Conservation (phyloP, 2,329 filamentous ascomycete genomes). For the Arthrobotrys iridis region DNA sequence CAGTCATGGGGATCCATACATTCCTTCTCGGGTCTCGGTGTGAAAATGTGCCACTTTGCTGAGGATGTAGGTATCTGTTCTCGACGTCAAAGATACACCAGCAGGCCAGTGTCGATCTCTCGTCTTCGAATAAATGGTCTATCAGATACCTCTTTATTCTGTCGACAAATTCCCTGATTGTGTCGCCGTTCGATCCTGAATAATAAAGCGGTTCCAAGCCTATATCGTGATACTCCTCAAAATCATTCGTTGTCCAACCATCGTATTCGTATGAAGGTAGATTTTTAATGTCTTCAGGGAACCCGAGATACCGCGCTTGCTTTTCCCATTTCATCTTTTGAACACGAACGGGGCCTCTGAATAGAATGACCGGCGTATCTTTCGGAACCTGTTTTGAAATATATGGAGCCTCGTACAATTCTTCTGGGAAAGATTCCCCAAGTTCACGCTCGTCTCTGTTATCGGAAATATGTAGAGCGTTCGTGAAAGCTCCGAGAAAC, state of each 20-base stretch:
- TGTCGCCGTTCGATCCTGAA: constrained; percentile 7
- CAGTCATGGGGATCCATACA: constrained; percentile 7
- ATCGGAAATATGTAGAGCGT: background rate
- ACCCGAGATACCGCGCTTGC: background rate
- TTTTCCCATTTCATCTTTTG: background rate
- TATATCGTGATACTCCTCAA: background rate
- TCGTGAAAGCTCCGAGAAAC: background rate
- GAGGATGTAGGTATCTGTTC: background rate
- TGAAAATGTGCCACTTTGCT: background rate
- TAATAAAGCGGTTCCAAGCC: background rate
- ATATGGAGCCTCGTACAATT: background rate
- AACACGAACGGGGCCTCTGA: background rate
- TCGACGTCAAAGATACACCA: constrained; percentile 31
- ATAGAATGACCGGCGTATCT: background rate
- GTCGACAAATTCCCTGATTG: background rate
- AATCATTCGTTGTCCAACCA: background rate
- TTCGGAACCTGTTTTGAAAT: constrained; percentile 2
- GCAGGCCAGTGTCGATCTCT: background rate
- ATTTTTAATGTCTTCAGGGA: background rate
- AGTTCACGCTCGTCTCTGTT: background rate
- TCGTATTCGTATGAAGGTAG: background rate
- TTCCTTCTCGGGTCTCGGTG: constrained; percentile 19
- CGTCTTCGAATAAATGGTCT: background rate
- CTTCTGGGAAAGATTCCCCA: background rate
- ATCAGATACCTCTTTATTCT: background rate